Evolutionary conservation across 1,139 yeast genomes (phyloP), one percentile per base, ranked within the genome.

Genomic region (Nakaseomyces bracarensis): DNA sequence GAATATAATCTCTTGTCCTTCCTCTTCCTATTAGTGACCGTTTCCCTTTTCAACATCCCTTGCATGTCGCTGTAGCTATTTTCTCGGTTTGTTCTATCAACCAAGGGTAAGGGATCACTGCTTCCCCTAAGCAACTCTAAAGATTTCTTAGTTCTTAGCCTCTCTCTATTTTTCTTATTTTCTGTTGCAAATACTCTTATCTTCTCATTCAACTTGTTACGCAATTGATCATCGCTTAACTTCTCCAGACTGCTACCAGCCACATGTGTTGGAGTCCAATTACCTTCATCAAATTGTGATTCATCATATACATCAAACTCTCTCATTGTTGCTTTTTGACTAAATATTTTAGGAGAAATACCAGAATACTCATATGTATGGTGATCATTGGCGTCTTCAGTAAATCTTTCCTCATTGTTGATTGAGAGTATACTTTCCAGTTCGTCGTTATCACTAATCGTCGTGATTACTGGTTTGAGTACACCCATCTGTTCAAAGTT

Each of bases 221-320:
- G 47, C 15, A 61, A 42, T 39, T 60, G 61, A 19, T 54, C 57
- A 41, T 60, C 64, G 9, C 56, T 52, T 4, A 59, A 39, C 29
- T 51, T 49, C 27, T 27, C 30, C 5, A 27, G 6, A 5, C 18
- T 14, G 10, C 18, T 10, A 5, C 30, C 18, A 27, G 1, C 18
- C 1, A 6, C 5, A 13, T 13, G 13, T 13, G 18, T 5, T 7
- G 7, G 30, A 2, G 5, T 5, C 6, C 5, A 6, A 14, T 13
- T 18, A 13, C 10, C 18, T 27, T 6, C 6, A 2, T 34, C 13
- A 7, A 30, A 11, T 18, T 6, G 26, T 5, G 36, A 9, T 8
- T 33, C 36, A 7, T 33, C 36, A 13, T 33, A 33, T 33, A 33
- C 21, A 20, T 20, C 26, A 5, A 33, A 33, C 7, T 33, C 36